Percentiles rank a stretch among this genome's conserved stretches.
Evolutionary conservation across 257 asterid species (phyloP).

Genomic region (Solanum habrochaites): DNA sequence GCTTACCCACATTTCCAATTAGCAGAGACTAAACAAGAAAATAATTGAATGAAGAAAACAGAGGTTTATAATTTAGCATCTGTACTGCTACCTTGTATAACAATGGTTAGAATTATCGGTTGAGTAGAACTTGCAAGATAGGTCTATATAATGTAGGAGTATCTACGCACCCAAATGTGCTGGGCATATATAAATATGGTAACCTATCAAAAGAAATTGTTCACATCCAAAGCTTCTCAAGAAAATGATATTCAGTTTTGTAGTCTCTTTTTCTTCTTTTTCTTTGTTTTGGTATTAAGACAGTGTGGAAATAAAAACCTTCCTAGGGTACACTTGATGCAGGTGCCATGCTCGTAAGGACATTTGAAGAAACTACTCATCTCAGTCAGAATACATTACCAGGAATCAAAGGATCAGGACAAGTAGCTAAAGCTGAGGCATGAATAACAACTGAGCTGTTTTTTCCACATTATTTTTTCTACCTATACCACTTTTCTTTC

Average conservation of each 20-base stretch:
- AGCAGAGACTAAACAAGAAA: background rate
- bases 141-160: background rate
- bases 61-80: conserved; percentile 1
- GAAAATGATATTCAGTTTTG: background rate
- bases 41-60: background rate
- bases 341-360: background rate
- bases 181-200: background rate
- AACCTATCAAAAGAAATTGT: background rate
- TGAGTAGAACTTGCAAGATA: background rate
- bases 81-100: background rate
- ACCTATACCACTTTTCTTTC: background rate
- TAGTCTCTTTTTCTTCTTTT: background rate
- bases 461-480: background rate
- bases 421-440: background rate
- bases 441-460: background rate
- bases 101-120: background rate
- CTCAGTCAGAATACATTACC: background rate
- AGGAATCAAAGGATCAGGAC: background rate
- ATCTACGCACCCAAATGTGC: background rate
- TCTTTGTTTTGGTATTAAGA: background rate
- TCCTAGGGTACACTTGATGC: background rate
- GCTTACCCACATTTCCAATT: background rate
- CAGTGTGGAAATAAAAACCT: background rate
- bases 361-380: background rate
- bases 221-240: background rate